These are phyloP conservation scores for Flagelloscypha sp. DNA, from an alignment of 768 basidiomycete genomes.

Conservation along the genomic window DNA sequence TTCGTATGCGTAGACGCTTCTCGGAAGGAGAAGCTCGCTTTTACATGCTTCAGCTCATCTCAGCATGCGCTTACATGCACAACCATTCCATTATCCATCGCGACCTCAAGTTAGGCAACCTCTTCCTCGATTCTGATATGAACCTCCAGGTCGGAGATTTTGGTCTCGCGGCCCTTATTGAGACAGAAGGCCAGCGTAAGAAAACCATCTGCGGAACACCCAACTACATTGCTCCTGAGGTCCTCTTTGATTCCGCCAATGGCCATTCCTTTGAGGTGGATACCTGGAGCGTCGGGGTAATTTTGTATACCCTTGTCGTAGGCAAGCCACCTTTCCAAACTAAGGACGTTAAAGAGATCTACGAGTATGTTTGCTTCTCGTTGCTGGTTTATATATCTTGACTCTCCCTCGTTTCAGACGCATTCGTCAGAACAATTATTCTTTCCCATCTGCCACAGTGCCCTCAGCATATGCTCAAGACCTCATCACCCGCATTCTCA, in stretches of 20 bases:
- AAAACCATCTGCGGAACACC: constrained; percentile 99
- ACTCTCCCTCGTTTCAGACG: constrained; percentile 44
- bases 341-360: constrained; percentile 94
- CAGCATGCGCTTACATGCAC: constrained; percentile 97
- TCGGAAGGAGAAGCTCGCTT: constrained; percentile 89
- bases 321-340: constrained; percentile 99
- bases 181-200: constrained; percentile 93
- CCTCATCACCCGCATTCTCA: constrained; percentile 79
- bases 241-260: constrained; percentile 89
- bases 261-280: constrained; percentile 99
- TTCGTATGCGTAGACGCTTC: constrained; percentile 78
- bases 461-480: constrained; percentile 67
- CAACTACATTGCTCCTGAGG: constrained; percentile 98
- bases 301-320: constrained; percentile 88
- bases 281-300: constrained; percentile 96
- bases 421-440: constrained; percentile 89
- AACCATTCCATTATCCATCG: constrained; percentile 94
- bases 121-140: constrained; percentile 88
- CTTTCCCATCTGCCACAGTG: constrained; percentile 72
- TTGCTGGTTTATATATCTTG: not conserved
- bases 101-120: constrained; percentile 92
- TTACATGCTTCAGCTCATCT: constrained; percentile 90
- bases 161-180: constrained; percentile 92
- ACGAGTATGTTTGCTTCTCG: constrained; percentile 52
- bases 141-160: constrained; percentile 97